These are phyloP conservation scores for Triticum aestivum DNA, from an alignment of 176 grass and related monocot species.

Conservation along the genomic window DNA sequence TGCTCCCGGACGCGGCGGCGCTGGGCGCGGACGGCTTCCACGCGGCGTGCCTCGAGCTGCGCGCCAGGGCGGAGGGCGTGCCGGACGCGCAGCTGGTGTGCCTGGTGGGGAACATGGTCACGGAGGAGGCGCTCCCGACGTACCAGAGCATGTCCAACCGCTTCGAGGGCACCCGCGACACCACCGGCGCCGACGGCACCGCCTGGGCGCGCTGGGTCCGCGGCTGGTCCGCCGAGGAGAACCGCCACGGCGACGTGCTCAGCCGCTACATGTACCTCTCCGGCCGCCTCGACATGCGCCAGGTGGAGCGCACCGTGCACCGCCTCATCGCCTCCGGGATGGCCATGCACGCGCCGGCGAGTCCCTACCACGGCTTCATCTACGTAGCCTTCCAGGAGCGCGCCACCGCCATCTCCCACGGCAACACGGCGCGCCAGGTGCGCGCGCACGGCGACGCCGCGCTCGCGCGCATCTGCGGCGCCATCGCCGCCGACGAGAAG, in stretches of 20 bases:
- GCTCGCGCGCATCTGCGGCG: slow-evolving; percentile 66
- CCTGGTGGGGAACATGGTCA: slow-evolving; percentile 81
- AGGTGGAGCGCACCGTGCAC: slow-evolving; percentile 78
- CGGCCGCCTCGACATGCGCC: slow-evolving; percentile 73
- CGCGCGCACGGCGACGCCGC: slow-evolving; percentile 42
- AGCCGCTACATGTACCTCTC: slow-evolving; percentile 83
- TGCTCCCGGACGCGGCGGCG: slow-evolving; percentile 64
- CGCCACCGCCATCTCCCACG: slow-evolving; percentile 72
- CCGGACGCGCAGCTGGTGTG: slow-evolving; percentile 66
- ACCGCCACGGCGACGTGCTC: slow-evolving; percentile 86
- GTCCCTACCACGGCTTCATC: slow-evolving; percentile 64
- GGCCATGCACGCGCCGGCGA: slow-evolving; percentile 37
- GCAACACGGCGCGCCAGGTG: slow-evolving; percentile 70
- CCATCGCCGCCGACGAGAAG: slow-evolving; percentile 74
- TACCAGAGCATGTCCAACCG: slow-evolving; percentile 85
- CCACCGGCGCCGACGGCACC: slow-evolving; percentile 60
- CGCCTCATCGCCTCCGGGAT: slow-evolving; percentile 66
- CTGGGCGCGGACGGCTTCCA: slow-evolving; percentile 53
- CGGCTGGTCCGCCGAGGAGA: slow-evolving; percentile 85
- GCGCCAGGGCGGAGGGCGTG: slow-evolving; percentile 36
- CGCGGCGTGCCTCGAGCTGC: slow-evolving; percentile 46
- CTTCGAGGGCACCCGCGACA: slow-evolving; percentile 56
- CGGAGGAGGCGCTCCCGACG: slow-evolving; percentile 89
- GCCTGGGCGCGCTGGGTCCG: slow-evolving; percentile 87
- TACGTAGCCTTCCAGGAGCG: slow-evolving; percentile 95